phyloP scores from a whole-genome alignment of 495 filamentous ascomycete genomes.

The Eremomyces bilateralis region DNA sequence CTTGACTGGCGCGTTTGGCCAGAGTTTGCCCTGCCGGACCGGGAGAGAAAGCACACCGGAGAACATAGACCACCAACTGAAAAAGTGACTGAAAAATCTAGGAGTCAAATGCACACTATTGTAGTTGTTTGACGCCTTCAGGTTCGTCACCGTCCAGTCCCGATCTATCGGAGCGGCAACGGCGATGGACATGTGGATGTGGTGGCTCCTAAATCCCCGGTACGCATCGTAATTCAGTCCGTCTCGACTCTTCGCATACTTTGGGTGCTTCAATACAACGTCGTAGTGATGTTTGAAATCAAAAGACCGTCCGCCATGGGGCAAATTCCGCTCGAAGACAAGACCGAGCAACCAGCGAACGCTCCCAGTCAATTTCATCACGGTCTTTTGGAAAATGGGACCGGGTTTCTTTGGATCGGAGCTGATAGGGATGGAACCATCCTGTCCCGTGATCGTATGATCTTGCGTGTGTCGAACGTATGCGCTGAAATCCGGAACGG shows the following conservation, averaged over 20 bases:
- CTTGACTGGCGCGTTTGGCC: constrained; percentile 80
- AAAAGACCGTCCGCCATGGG: constrained; percentile 46
- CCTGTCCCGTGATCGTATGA: constrained; percentile 25
- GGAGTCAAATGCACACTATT: constrained; percentile 87
- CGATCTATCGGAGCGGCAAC: constrained; percentile 62
- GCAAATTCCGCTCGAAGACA: constrained; percentile 69
- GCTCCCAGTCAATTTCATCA: constrained; percentile 94
- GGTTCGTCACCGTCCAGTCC: constrained; percentile 54
- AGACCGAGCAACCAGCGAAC: constrained; percentile 79
- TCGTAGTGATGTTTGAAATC: constrained; percentile 84
- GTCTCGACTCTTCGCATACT: constrained; percentile 37
- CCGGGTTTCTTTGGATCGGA: constrained; percentile 28
- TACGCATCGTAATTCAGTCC: constrained; percentile 65
- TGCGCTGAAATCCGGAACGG: constrained; percentile 79
- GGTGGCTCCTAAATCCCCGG: constrained; percentile 76
- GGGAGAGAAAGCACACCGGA: constrained; percentile 87
- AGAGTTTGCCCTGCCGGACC: constrained; percentile 74
- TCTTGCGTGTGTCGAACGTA: constrained; percentile 43
- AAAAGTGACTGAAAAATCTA: constrained; percentile 95
- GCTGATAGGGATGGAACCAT: not conserved
- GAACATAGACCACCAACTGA: constrained; percentile 93
- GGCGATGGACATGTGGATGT: constrained; percentile 85
- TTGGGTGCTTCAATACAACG: constrained; percentile 62
- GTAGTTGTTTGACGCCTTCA: constrained; percentile 62
- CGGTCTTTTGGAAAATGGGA: constrained; percentile 81